Evolutionary conservation across 345 rosid genomes (phyloP).

Genomic region (Rhodamnia rubescens): DNA sequence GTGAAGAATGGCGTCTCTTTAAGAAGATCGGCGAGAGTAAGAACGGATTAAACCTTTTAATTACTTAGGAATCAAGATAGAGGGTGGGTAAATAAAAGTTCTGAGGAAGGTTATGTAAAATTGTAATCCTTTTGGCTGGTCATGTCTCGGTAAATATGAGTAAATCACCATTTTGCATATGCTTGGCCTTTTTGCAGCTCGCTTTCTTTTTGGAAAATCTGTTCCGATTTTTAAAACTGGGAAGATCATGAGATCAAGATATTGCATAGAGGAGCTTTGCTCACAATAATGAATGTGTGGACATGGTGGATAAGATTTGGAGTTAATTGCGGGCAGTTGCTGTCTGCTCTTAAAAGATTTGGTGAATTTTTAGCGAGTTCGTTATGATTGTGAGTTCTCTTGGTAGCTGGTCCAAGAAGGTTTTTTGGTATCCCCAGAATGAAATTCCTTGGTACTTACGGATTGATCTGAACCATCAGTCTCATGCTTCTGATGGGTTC

Average conservation of each 20-base stretch:
- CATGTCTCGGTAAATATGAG: conserved; percentile 3
- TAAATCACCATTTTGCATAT: neutral
- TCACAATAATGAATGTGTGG: neutral
- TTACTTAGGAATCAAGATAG: neutral
- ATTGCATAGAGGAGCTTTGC: neutral
- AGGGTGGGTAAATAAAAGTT: conserved; percentile 20
- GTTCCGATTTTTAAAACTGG: neutral
- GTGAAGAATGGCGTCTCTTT: conserved; percentile 26
- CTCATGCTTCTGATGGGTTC: neutral
- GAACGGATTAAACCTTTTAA: conserved; percentile 9
- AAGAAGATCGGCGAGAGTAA: conserved; percentile 20
- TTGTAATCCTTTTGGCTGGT: conserved; percentile 8
- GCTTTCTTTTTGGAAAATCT: neutral
- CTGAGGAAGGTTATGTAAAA: neutral
- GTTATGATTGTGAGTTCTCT: neutral
- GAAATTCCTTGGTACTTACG: neutral
- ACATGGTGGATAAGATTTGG: neutral
- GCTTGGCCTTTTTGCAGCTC: neutral
- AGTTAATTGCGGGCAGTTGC: neutral
- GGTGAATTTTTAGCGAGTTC: neutral
- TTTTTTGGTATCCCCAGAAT: neutral
- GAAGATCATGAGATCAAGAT: neutral
- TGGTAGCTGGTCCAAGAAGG: neutral
- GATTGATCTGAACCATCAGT: neutral
- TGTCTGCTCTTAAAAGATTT: neutral